Conservation (phyloP, 257 asterid species). For the Solanum commersonii region DNA sequence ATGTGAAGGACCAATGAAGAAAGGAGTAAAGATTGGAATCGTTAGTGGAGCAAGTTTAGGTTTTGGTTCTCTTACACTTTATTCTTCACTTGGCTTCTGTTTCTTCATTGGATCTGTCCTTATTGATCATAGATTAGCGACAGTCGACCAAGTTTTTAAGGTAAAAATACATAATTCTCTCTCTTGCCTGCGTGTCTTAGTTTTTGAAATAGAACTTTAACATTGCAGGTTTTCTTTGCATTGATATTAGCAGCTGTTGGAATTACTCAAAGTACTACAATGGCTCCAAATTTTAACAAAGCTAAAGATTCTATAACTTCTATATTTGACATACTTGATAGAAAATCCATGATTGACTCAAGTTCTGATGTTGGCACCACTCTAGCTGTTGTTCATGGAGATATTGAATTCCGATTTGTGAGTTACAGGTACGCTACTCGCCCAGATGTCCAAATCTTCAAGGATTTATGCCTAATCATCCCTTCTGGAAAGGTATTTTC, state of each 20-base stretch:
- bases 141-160: slow-evolving; percentile 5
- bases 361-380: slow-evolving; percentile 1
- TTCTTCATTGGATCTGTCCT: slow-evolving; percentile 21
- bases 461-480: slow-evolving; percentile 11
- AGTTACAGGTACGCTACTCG: slow-evolving; percentile 14
- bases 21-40: slow-evolving; percentile 4
- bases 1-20: slow-evolving; percentile 3
- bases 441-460: slow-evolving; percentile 13
- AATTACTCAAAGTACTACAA: slow-evolving; percentile 8
- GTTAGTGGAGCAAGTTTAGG: slow-evolving; percentile 9
- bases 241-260: slow-evolving; percentile 15
- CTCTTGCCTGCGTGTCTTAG: not conserved
- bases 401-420: slow-evolving; percentile 12
- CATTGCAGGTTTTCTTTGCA: slow-evolving; percentile 21
- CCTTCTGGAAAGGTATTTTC: not conserved
- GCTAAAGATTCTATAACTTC: slow-evolving; percentile 8
- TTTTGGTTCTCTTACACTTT: slow-evolving; percentile 6
- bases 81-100: slow-evolving; percentile 9
- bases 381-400: slow-evolving; percentile 1
- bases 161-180: not conserved
- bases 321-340: slow-evolving; percentile 14
- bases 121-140: slow-evolving; percentile 6
- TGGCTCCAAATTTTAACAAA: slow-evolving; percentile 8
- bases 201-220: not conserved
- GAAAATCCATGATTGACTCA: slow-evolving; percentile 10